phyloP scores from a whole-genome alignment of 768 basidiomycete genomes.

The Rubroboletus pulcherrimus region DNA sequence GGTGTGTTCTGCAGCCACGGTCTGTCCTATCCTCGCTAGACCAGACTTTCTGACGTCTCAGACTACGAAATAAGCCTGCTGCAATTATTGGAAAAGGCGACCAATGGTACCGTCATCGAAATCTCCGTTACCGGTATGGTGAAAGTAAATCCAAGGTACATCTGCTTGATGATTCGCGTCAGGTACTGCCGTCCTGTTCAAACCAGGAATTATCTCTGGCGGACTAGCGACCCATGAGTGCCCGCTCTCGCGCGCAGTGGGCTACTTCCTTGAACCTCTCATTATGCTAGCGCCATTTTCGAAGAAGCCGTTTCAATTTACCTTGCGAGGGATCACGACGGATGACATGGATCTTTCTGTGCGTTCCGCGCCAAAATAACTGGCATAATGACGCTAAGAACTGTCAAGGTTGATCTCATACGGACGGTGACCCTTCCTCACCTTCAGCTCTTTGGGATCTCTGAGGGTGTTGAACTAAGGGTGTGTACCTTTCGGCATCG shows the following conservation, averaged over 20 bases:
- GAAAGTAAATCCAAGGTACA: background rate
- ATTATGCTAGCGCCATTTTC: slow-evolving; percentile 90
- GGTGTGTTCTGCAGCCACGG: slow-evolving; percentile 43
- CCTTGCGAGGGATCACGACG: slow-evolving; percentile 86
- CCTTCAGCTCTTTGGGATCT: slow-evolving; percentile 84
- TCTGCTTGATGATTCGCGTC: background rate
- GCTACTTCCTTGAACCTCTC: slow-evolving; percentile 91
- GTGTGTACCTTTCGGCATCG: slow-evolving; percentile 37
- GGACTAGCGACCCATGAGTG: slow-evolving; percentile 83
- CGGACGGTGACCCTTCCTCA: slow-evolving; percentile 90
- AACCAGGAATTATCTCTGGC: slow-evolving; percentile 88
- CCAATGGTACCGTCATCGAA: slow-evolving; percentile 92
- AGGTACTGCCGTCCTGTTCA: slow-evolving; percentile 91
- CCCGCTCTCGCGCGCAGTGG: slow-evolving; percentile 81
- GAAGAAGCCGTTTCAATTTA: slow-evolving; percentile 80
- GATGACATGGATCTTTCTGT: slow-evolving; percentile 92
- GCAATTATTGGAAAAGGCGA: slow-evolving; percentile 82
- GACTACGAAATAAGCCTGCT: slow-evolving; percentile 93
- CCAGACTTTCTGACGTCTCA: slow-evolving; percentile 23
- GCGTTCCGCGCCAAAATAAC: slow-evolving; percentile 24
- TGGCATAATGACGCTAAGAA: slow-evolving; percentile 2
- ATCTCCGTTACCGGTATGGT: slow-evolving; percentile 88
- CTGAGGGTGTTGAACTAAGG: slow-evolving; percentile 85
- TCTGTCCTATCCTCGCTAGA: background rate
- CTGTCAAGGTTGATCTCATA: slow-evolving; percentile 72